Conservation (phyloP, 148 eudicot genomes). For the Dianthus caryophyllus region DNA sequence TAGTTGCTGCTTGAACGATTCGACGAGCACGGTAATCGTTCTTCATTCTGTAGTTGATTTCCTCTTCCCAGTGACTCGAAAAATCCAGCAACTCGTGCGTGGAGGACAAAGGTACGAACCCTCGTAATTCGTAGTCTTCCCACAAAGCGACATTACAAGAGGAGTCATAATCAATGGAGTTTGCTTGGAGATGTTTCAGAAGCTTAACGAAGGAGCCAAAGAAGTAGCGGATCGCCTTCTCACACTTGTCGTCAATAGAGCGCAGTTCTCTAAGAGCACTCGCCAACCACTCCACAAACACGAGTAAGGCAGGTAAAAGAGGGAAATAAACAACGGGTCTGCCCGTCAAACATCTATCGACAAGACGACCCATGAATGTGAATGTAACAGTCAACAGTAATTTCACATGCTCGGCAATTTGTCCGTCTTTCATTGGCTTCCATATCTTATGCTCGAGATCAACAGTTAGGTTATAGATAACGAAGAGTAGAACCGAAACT, state of each 20-base stretch:
- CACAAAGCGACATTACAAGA: slow-evolving; percentile 50
- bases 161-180: slow-evolving; percentile 16
- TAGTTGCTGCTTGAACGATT: slow-evolving; percentile 50
- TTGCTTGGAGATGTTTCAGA: slow-evolving; percentile 41
- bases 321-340: slow-evolving; percentile 36
- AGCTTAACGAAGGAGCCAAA: slow-evolving; percentile 53
- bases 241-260: slow-evolving; percentile 43
- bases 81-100: slow-evolving; percentile 46
- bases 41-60: slow-evolving; percentile 27
- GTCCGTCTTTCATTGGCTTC: slow-evolving; percentile 26
- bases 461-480: slow-evolving; percentile 38
- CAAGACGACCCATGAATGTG: slow-evolving; percentile 65
- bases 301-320: slow-evolving; percentile 65
- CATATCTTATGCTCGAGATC: slow-evolving; percentile 25
- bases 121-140: slow-evolving; percentile 91
- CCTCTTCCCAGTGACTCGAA: slow-evolving; percentile 32
- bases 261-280: slow-evolving; percentile 29
- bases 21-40: slow-evolving; percentile 48
- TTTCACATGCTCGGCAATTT: slow-evolving; percentile 28
- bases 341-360: slow-evolving; percentile 50
- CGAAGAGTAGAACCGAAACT: slow-evolving; percentile 51
- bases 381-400: slow-evolving; percentile 51
- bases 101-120: slow-evolving; percentile 50
- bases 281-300: slow-evolving; percentile 82
- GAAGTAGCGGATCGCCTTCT: slow-evolving; percentile 48